Conservation (phyloP, 768 basidiomycete species). For the Leccinum obscurum region DNA sequence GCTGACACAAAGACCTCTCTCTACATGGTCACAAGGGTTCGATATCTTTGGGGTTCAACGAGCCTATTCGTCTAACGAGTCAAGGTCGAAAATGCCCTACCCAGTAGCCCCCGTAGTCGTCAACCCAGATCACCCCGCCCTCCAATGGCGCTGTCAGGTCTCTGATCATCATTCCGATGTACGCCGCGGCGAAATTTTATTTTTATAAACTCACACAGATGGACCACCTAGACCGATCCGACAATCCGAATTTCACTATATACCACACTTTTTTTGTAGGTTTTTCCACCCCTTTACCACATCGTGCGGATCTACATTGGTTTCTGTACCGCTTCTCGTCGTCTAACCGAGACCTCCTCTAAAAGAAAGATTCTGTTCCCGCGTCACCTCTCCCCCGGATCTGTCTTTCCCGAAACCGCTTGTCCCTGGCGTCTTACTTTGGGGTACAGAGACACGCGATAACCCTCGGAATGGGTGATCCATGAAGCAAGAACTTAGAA, state of each 20-base stretch:
- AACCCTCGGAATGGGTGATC: not conserved
- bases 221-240: slow-evolving; percentile 1
- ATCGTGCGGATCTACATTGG: not conserved
- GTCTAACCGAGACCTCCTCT: not conserved
- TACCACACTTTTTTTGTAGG: not conserved
- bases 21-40: not conserved
- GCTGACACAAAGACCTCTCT: not conserved
- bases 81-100: not conserved
- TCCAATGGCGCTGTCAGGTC: not conserved
- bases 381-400: not conserved
- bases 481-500: not conserved
- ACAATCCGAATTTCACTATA: not conserved
- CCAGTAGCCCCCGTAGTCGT: not conserved
- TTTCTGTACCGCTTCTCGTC: not conserved
- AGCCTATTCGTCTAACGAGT: not conserved
- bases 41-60: not conserved
- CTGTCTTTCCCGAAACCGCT: not conserved
- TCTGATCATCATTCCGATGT: not conserved
- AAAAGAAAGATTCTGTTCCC: not conserved
- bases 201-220: not conserved
- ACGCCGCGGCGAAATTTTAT: not conserved
- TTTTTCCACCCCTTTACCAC: not conserved
- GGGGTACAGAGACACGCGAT: not conserved
- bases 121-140: slow-evolving; percentile 2
- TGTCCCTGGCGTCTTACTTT: not conserved